A percentile compares a stretch with the other conserved stretches of the same genome.
These are phyloP conservation scores for Porogramme epimiltina DNA, from an alignment of 1,284 basidiomycete genomes.

Conservation along the genomic window DNA sequence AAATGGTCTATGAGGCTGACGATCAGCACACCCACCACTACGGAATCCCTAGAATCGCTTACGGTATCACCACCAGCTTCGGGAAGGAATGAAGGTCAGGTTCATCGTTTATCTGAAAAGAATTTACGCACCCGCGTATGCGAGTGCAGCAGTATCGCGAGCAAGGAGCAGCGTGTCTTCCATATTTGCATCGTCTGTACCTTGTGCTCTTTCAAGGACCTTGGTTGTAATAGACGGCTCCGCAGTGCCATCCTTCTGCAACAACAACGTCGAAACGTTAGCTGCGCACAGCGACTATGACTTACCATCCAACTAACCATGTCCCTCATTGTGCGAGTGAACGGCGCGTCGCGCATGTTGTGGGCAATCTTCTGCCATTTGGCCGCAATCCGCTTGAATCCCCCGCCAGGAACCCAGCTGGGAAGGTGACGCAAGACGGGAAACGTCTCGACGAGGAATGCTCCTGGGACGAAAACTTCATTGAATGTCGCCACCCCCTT, in stretches of 20 bases:
- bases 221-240: neutral
- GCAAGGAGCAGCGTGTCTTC: neutral
- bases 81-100: too few relatives aligned
- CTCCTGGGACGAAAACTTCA: conserved; percentile 7
- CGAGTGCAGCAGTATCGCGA: neutral
- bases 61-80: conserved; percentile 17
- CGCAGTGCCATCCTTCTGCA: neutral
- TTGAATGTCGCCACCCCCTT: conserved; percentile 7
- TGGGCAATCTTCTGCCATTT: conserved; percentile 1
- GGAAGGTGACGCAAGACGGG: conserved; percentile 12
- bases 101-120: too few relatives aligned
- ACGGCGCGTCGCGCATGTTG: conserved; percentile 7
- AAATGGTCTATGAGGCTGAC: neutral
- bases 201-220: neutral
- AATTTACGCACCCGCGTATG: neutral
- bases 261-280: neutral
- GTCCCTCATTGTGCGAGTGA: conserved; percentile 1
- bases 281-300: neutral
- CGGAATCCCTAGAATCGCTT: neutral
- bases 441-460: conserved; percentile 13
- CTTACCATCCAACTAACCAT: neutral
- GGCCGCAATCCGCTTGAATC: conserved; percentile 4
- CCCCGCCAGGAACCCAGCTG: conserved; percentile 14
- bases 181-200: neutral
- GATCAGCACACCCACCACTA: neutral